phyloP scores from a whole-genome alignment of 2,329 filamentous ascomycete genomes.

The Scedosporium dehoogii region DNA sequence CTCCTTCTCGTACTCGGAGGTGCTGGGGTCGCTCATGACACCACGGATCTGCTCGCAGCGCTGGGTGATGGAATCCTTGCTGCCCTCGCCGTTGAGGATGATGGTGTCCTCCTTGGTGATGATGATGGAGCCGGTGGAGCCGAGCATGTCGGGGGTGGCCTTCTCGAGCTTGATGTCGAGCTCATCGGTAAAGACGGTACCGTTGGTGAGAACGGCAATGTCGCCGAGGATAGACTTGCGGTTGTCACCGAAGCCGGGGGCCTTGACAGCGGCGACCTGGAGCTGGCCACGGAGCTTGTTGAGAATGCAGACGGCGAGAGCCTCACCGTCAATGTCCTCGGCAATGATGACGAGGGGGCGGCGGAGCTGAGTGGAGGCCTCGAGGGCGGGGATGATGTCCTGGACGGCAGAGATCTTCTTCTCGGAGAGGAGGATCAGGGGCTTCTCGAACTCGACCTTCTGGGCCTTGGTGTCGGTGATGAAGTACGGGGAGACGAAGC shows the following conservation, averaged over 20 bases:
- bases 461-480: constrained; percentile 98
- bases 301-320: constrained; percentile 95
- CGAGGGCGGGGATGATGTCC: constrained; percentile 96
- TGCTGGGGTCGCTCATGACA: constrained; percentile 86
- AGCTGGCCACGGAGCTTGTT: constrained; percentile 99
- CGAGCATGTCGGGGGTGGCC: constrained; percentile 89
- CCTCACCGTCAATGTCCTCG: constrained; percentile 98
- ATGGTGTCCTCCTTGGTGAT: constrained; percentile 99
- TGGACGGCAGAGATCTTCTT: constrained; percentile 99
- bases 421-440: constrained; percentile 94
- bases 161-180: constrained; percentile 99
- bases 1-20: constrained; percentile 99
- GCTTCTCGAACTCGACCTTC: constrained; percentile 99
- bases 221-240: constrained; percentile 99
- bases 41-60: constrained; percentile 99
- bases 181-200: constrained; percentile 95
- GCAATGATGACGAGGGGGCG: constrained; percentile 96
- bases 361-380: constrained; percentile 91
- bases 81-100: constrained; percentile 91
- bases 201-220: constrained; percentile 90
- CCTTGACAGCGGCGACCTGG: constrained; percentile 97
- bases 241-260: constrained; percentile 98
- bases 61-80: constrained; percentile 87
- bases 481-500: constrained; percentile 98
- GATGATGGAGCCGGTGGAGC: constrained; percentile 94